Evolutionary conservation across 495 filamentous ascomycete species (phyloP).

Genomic region (Daldinia bambusicola): DNA sequence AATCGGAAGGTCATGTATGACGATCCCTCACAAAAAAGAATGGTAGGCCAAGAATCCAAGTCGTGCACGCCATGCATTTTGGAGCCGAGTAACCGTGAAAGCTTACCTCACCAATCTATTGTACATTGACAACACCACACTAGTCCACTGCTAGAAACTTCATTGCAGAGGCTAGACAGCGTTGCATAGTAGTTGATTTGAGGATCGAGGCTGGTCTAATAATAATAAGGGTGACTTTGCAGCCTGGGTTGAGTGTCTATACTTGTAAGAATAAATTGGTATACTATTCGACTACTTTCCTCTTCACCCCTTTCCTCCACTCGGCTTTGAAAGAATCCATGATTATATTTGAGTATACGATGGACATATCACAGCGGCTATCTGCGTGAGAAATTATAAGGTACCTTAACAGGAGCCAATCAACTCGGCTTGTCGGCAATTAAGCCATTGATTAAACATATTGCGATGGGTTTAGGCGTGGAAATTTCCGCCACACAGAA

Average conservation of each 20-base stretch:
- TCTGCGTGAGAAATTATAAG: slow-evolving; percentile 21
- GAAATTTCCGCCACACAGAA: slow-evolving; percentile 31
- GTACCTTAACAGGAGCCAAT: slow-evolving; percentile 25
- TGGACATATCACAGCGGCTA: slow-evolving; percentile 37
- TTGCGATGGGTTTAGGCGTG: slow-evolving; percentile 41
- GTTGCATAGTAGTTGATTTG: slow-evolving; percentile 5
- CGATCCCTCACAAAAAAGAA: slow-evolving; percentile 10
- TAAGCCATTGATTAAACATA: slow-evolving; percentile 40
- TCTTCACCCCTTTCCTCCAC: slow-evolving; percentile 6
- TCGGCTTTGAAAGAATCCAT: slow-evolving; percentile 8
- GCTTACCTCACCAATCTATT: background rate
- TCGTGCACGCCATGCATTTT: slow-evolving; percentile 9
- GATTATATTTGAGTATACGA: slow-evolving; percentile 17
- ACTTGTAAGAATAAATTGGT: slow-evolving; percentile 12
- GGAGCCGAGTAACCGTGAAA: slow-evolving; percentile 22
- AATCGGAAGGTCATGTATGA: slow-evolving; percentile 25
- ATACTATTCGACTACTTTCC: background rate
- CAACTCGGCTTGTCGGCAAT: slow-evolving; percentile 27
- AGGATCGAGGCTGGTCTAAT: slow-evolving; percentile 34
- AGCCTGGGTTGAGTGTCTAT: slow-evolving; percentile 19
- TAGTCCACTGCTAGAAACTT: slow-evolving; percentile 37
- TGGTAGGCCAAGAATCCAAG: background rate
- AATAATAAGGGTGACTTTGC: slow-evolving; percentile 22
- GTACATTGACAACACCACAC: slow-evolving; percentile 14
- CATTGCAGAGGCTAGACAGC: slow-evolving; percentile 27